Percentiles rank a stretch among this genome's conserved stretches.
Evolutionary conservation across 75 land plant genomes (phyloP).

Genomic region (Cupressus sempervirens): DNA sequence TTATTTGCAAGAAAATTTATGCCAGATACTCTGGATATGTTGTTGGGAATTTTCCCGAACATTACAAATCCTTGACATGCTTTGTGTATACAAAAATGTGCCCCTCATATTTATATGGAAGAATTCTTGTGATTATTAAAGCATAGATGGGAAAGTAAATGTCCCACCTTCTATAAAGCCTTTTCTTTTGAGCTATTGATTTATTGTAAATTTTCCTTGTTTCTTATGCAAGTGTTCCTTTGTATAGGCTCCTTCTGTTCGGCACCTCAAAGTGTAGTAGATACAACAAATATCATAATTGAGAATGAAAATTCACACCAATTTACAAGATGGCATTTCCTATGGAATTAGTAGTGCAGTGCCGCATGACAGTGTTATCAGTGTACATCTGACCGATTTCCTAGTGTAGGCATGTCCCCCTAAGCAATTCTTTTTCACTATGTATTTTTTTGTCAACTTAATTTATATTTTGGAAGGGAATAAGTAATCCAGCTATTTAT

Average conservation of each 20-base stretch:
- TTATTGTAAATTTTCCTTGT: background rate
- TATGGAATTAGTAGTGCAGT: background rate
- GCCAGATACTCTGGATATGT: conserved; percentile 56
- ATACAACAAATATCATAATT: background rate
- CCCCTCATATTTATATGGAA: background rate
- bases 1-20: conserved; percentile 86
- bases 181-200: background rate
- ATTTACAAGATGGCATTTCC: background rate
- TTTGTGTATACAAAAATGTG: background rate
- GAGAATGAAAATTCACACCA: background rate
- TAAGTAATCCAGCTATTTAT: background rate
- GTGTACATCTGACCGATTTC: background rate
- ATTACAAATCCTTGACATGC: conserved; percentile 23
- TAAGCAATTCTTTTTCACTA: background rate
- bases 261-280: background rate
- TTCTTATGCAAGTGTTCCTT: background rate
- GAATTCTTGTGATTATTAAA: background rate
- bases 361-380: background rate
- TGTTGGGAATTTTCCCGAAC: conserved; percentile 43
- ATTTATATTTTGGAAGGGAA: background rate
- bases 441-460: background rate
- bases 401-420: background rate
- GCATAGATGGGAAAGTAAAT: background rate
- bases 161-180: conserved; percentile 1
- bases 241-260: background rate